Evolutionary conservation across 768 basidiomycete species (phyloP).

Genomic region (Leccinum subgranulosum): DNA sequence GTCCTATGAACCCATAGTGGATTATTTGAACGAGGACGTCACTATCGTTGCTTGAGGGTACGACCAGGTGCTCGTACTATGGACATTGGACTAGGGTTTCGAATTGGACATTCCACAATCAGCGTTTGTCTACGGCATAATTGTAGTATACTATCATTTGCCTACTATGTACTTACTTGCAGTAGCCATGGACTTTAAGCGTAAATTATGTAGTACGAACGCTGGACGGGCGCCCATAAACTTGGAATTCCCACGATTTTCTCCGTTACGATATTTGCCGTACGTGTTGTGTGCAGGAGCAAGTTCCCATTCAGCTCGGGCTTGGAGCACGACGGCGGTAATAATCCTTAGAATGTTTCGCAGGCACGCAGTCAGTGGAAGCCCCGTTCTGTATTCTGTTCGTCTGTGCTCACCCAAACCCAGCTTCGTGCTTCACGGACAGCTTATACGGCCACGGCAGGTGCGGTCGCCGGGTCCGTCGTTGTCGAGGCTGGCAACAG

Average conservation of each 20-base stretch:
- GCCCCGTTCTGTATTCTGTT: background rate
- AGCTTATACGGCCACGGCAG: slow-evolving; percentile 17
- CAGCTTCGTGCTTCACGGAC: slow-evolving; percentile 28
- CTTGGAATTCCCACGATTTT: slow-evolving; percentile 15
- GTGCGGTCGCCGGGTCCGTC: slow-evolving; percentile 14
- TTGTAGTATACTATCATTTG: background rate
- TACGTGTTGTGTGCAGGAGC: background rate
- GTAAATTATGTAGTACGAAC: background rate
- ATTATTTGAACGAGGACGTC: slow-evolving; percentile 24
- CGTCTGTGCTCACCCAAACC: background rate
- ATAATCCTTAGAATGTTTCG: slow-evolving; percentile 20
- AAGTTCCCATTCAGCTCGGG: background rate
- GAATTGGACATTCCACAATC: background rate
- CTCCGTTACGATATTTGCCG: slow-evolving; percentile 9
- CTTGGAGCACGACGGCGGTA: slow-evolving; percentile 2
- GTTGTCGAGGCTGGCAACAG: slow-evolving; percentile 10
- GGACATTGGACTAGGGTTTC: background rate
- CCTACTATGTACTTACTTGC: background rate
- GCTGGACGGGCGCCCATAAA: too few species aligned
- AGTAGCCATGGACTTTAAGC: background rate
- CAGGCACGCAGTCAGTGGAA: slow-evolving; percentile 22
- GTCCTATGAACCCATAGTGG: slow-evolving; percentile 5
- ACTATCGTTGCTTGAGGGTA: slow-evolving; percentile 6
- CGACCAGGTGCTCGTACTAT: background rate
- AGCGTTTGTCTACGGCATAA: background rate